Conservation (phyloP, 2,329 filamentous ascomycete genomes). For the Trematosphaeria pertusa region DNA sequence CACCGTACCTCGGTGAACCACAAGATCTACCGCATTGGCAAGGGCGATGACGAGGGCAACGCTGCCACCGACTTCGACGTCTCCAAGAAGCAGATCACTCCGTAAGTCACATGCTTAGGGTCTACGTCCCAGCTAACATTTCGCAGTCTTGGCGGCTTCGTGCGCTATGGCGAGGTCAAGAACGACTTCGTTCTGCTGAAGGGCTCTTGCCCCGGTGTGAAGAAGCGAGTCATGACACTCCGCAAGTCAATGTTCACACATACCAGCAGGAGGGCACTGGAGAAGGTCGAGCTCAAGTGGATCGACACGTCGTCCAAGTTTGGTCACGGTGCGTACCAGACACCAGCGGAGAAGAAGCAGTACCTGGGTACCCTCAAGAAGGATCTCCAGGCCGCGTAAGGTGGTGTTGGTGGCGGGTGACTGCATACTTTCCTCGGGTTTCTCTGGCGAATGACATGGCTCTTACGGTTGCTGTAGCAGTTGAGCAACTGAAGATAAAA, state of each 20-base stretch:
- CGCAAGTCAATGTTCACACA: slow-evolving; percentile 99
- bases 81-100: slow-evolving; percentile 99
- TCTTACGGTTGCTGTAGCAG: slow-evolving; percentile 40
- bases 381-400: slow-evolving; percentile 72
- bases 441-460: slow-evolving; percentile 48
- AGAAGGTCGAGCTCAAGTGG: slow-evolving; percentile 99
- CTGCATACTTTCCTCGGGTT: slow-evolving; percentile 44
- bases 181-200: slow-evolving; percentile 99
- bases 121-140: slow-evolving; percentile 51
- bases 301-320: slow-evolving; percentile 99
- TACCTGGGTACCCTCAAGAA: slow-evolving; percentile 99
- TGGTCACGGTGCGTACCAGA: slow-evolving; percentile 99
- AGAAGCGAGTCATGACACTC: slow-evolving; percentile 99
- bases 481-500: slow-evolving; percentile 44
- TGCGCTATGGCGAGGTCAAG: slow-evolving; percentile 98
- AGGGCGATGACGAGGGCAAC: slow-evolving; percentile 88
- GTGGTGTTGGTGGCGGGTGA: slow-evolving; percentile 30
- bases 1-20: slow-evolving; percentile 99
- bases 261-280: slow-evolving; percentile 91
- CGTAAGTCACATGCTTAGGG: slow-evolving; percentile 72
- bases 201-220: slow-evolving; percentile 95
- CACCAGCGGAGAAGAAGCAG: slow-evolving; percentile 94
- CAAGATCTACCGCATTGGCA: slow-evolving; percentile 99
- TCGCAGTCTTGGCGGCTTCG: slow-evolving; percentile 94
- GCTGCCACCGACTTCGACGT: slow-evolving; percentile 94